Conservation (phyloP, 2,329 filamentous ascomycete species). For the Penicillium glabrum region DNA sequence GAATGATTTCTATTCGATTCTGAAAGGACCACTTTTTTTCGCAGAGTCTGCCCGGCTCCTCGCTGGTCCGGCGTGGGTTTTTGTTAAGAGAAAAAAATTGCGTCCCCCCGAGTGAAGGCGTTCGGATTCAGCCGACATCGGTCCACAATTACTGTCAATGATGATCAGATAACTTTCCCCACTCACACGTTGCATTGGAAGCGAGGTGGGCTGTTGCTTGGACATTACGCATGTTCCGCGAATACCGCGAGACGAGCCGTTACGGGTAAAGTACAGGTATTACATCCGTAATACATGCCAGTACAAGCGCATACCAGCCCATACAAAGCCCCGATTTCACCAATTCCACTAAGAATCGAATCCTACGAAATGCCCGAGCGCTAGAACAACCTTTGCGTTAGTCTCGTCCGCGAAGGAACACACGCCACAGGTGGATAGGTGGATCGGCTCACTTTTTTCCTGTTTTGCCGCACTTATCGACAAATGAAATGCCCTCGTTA, state of each 20-base stretch:
- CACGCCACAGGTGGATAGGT: neutral
- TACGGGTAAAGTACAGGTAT: neutral
- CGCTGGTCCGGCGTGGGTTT: neutral
- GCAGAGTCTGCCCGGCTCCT: neutral
- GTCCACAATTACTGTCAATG: constrained; percentile 4
- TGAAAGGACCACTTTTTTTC: neutral
- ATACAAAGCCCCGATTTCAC: neutral
- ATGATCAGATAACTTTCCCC: constrained; percentile 2
- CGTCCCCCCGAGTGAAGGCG: neutral
- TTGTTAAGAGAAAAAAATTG: neutral
- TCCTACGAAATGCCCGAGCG: neutral
- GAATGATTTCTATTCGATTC: neutral
- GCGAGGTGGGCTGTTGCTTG: neutral
- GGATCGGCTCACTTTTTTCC: neutral
- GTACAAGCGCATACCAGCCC: neutral
- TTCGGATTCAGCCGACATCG: constrained; percentile 9
- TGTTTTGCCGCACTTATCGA: neutral
- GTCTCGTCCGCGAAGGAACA: neutral
- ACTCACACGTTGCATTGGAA: neutral
- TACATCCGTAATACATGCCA: neutral
- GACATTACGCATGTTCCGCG: neutral
- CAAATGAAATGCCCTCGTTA: neutral
- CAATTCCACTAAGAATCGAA: neutral
- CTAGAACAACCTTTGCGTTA: neutral
- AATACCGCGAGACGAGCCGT: neutral